These are phyloP conservation scores for Eimeria brunetti DNA, from an alignment of 169 alveolate genomes.

Conservation along the genomic window DNA sequence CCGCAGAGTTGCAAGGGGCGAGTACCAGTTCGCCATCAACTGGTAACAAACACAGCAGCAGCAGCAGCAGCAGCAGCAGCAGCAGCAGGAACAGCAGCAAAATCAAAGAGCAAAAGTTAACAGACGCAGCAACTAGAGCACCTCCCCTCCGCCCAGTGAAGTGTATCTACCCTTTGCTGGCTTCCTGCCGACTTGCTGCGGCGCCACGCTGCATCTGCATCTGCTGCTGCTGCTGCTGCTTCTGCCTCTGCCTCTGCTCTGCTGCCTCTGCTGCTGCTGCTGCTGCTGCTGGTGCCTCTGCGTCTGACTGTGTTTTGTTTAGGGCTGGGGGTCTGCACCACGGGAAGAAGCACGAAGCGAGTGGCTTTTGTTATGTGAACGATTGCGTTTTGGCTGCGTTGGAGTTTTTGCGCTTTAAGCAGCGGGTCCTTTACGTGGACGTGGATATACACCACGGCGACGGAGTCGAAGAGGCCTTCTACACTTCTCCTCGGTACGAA, in stretches of 20 bases:
- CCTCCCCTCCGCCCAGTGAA: background rate
- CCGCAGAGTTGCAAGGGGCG: slow-evolving; percentile 92
- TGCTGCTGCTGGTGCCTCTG: slow-evolving; percentile 27
- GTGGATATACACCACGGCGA: slow-evolving; percentile 99
- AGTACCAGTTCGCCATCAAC: slow-evolving; percentile 97
- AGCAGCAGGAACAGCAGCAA: too few species aligned
- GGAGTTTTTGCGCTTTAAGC: slow-evolving; percentile 95
- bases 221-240: too few species aligned
- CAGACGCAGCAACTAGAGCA: too few species aligned
- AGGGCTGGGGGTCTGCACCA: slow-evolving; percentile 99
- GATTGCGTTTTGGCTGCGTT: slow-evolving; percentile 98
- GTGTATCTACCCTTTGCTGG: background rate
- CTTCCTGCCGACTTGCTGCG: background rate
- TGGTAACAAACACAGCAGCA: slow-evolving; percentile 71
- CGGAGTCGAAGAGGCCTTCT: slow-evolving; percentile 99
- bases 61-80: too few species aligned
- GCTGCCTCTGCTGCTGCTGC: slow-evolving; percentile 1
- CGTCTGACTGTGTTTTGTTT: background rate
- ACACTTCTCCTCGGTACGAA: slow-evolving; percentile 87
- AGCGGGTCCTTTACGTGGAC: slow-evolving; percentile 98
- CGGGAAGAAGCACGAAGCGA: slow-evolving; percentile 98
- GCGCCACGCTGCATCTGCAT: slow-evolving; percentile 1
- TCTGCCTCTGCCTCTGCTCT: background rate
- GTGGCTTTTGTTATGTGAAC: slow-evolving; percentile 99
- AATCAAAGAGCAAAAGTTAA: too few species aligned